Base-by-base conservation (phyloP, 129 eudicot species). In the Lactuca sativa region DNA sequence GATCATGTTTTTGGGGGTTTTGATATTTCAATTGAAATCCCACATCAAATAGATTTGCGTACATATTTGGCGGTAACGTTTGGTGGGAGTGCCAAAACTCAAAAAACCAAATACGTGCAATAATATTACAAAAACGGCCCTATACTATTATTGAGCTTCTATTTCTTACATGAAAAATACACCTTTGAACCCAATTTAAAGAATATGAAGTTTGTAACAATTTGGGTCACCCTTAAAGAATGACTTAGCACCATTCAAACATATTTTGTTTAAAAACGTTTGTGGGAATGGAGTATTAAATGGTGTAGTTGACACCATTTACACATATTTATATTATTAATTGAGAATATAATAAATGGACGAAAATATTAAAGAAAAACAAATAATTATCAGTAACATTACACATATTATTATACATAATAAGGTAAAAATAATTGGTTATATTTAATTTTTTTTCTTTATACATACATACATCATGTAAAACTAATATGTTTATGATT, bases 31-130 rank as follows among this genome's bases (percentile, higher is more conserved):
- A 62, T 34, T 62, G 77, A 72, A 72, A 49, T 47, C 52, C 62
- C 41, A 9, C 38, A 61, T 61, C 30, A 11, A 62, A 25, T 12
- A 38, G 31, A 76, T 76, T 76, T 68, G 63, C 56, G 18, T 56
- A 68, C 36, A 66, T 71, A 77, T 81, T 87, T 87, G 95, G 90
- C 90, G 89, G 87, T 79, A 87, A 87, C 83, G 80, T 81, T 83
- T 74, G 86, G 84, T 81, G 89, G 86, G 86, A 76, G 77, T 75
- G 60, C 36, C 72, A 72, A 69, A 33, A 7, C 66, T 69, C 59
- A 69, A 77, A 69, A 77, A 54, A 41, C 43, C 65, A 76, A 69
- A 76, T 43, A 62, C 48, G 32, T 53, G 40, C 8, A 54, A 9
- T 52, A 9, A 43, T 69, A 16, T 69, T 61, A 11, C 57, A n/a